Conservation (phyloP, 345 rosid genomes). For the Hypericum androsaemum region DNA sequence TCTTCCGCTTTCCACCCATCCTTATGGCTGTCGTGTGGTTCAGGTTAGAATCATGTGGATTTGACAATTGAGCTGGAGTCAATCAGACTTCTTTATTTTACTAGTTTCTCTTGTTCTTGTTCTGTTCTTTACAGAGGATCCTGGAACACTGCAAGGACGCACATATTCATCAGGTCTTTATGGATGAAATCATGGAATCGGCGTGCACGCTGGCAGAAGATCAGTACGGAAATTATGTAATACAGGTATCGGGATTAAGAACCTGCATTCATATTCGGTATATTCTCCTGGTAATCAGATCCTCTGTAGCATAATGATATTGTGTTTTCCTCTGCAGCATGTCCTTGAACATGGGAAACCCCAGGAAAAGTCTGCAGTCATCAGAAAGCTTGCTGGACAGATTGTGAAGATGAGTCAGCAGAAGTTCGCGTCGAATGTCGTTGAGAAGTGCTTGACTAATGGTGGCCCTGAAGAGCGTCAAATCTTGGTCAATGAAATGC, state of each 20-base stretch:
- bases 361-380: conserved; percentile 62
- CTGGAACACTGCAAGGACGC: conserved; percentile 66
- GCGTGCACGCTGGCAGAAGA: conserved; percentile 76
- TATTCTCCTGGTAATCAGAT: background rate
- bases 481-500: conserved; percentile 78
- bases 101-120: background rate
- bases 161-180: conserved; percentile 57
- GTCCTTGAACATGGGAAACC: conserved; percentile 82
- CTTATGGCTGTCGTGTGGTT: conserved; percentile 97
- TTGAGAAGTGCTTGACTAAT: conserved; percentile 84
- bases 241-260: conserved; percentile 44
- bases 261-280: background rate
- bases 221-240: conserved; percentile 95
- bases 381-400: conserved; percentile 80
- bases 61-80: background rate
- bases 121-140: conserved; percentile 51
- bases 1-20: conserved; percentile 77
- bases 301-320: background rate
- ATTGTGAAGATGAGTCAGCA: conserved; percentile 95
- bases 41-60: conserved; percentile 41
- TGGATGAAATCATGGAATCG: conserved; percentile 80
- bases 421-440: conserved; percentile 95
- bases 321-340: conserved; percentile 40
- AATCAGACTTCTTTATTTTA: conserved; percentile 5
- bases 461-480: conserved; percentile 81